Evolutionary conservation across 2,329 filamentous ascomycete species (phyloP), one percentile per base, ranked within the genome.

Genomic region (Akanthomyces uredinophilus): DNA sequence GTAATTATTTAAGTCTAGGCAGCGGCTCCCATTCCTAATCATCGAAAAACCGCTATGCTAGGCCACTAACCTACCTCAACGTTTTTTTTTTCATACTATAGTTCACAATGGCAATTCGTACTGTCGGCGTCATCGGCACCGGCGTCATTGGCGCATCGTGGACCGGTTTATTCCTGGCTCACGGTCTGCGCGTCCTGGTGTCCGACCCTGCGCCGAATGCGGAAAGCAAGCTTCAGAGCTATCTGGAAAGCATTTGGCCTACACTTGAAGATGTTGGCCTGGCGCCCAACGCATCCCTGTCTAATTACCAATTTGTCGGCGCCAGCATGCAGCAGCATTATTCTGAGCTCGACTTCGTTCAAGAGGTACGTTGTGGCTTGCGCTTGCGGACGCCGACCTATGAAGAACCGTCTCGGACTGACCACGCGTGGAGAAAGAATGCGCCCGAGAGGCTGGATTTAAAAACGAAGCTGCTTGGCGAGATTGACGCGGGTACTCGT

Each of bases 201-300:
- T 76, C 73, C n/a, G 76, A 79, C 61, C 74, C 76, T 56, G 74
- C 72, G 7, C 68, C 71, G 14, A 69, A 70, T 22, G 71, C 76
- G 2, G 69, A 74, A 58, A 65, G 66, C 41, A 71, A 68, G 29
- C 67, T 76, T 29, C 22, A 14, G 7, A 60, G 37, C 20, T 5
- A 46, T 46, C 43, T 46, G 10, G 3, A 46, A 46, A 13, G 43
- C 43, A 46, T 46, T 22, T 46, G 43, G 43, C 43, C 43, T 22
- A 46, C 43, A 11, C 43, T 46, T 46, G 8, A 46, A 22, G 20
- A 46, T 14, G 43, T 46, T 14, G 43, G 43, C 10, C 18, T 46
- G 11, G 4, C 43, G 20, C 43, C 43, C 1, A 46, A 14, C 7
- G n/a, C 43, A 4, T 46, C 43, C 43, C 13, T 46, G 43, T 46